Percentiles rank a stretch among this genome's conserved stretches.
phyloP scores from a whole-genome alignment of 139 green algal genomes.

The Ettlia oleoabundans region DNA sequence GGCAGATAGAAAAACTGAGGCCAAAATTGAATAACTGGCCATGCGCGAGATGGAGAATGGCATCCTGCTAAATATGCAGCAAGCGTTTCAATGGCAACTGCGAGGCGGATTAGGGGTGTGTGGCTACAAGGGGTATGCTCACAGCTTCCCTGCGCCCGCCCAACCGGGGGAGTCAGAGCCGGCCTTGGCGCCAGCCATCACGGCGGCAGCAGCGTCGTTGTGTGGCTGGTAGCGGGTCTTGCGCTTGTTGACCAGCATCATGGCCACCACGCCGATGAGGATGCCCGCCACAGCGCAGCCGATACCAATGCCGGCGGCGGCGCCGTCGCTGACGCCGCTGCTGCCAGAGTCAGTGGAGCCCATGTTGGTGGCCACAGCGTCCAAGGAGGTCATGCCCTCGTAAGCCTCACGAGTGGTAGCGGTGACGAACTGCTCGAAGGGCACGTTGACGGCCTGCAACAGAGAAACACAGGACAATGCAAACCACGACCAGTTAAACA shows the following conservation, averaged over 20 bases:
- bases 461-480: not conserved
- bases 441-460: not conserved
- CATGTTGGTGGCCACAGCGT: not conserved
- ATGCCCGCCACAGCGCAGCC: conserved; percentile 22
- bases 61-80: no score
- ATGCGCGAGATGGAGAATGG: no score
- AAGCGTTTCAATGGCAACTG: no score
- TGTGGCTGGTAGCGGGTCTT: not conserved
- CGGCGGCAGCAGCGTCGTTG: not conserved
- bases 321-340: conserved; percentile 4
- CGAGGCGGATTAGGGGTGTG: no score
- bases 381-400: not conserved
- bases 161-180: conserved; percentile 21
- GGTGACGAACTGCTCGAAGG: conserved; percentile 1
- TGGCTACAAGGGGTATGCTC: no score
- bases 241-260: not conserved
- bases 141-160: not conserved
- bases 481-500: no score
- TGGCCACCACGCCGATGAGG: conserved; percentile 8
- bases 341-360: not conserved
- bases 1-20: no score
- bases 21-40: no score
- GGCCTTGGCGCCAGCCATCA: not conserved
- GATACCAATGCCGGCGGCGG: conserved; percentile 20
- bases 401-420: not conserved